Conservation (phyloP, 2,329 filamentous ascomycete species). For the Stagonosporopsis rhizophila region DNA sequence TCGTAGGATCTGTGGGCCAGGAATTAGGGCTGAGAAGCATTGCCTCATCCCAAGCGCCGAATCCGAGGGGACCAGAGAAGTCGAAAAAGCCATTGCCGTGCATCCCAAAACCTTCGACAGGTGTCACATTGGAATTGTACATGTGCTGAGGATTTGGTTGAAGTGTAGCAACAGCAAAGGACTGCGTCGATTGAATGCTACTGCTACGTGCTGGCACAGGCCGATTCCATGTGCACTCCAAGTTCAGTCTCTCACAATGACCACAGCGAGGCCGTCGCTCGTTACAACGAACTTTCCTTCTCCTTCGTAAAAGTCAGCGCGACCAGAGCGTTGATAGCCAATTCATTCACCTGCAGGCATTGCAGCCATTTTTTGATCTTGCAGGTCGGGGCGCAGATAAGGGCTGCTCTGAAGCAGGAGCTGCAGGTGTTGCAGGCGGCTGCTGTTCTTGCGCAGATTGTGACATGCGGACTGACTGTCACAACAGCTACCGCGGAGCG, state of each 20-base stretch:
- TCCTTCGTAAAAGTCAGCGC: slow-evolving; percentile 42
- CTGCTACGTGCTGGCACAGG: slow-evolving; percentile 24
- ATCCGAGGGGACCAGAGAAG: slow-evolving; percentile 37
- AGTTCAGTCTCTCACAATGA: slow-evolving; percentile 61
- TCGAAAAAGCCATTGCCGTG: slow-evolving; percentile 34
- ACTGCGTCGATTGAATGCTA: slow-evolving; percentile 28
- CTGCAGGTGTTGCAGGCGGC: slow-evolving; percentile 23
- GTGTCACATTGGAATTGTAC: slow-evolving; percentile 20
- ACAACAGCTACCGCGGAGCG: not conserved
- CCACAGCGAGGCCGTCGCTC: slow-evolving; percentile 61
- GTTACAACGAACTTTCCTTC: slow-evolving; percentile 63
- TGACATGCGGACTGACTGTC: slow-evolving; percentile 25
- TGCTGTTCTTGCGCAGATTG: slow-evolving; percentile 24
- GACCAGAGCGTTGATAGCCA: not conserved
- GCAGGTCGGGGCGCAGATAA: slow-evolving; percentile 32
- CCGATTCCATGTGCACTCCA: slow-evolving; percentile 61
- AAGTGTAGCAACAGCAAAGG: slow-evolving; percentile 23
- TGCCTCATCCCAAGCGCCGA: slow-evolving; percentile 41
- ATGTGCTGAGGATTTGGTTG: slow-evolving; percentile 20
- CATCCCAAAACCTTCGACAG: slow-evolving; percentile 30
- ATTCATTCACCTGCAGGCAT: slow-evolving; percentile 36
- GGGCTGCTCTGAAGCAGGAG: slow-evolving; percentile 15
- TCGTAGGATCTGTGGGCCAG: slow-evolving; percentile 35
- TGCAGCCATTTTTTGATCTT: slow-evolving; percentile 43
- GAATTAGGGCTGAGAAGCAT: slow-evolving; percentile 43